Base-by-base conservation (phyloP, 805 yeast species). In the Ogataea polymorpha region DNA sequence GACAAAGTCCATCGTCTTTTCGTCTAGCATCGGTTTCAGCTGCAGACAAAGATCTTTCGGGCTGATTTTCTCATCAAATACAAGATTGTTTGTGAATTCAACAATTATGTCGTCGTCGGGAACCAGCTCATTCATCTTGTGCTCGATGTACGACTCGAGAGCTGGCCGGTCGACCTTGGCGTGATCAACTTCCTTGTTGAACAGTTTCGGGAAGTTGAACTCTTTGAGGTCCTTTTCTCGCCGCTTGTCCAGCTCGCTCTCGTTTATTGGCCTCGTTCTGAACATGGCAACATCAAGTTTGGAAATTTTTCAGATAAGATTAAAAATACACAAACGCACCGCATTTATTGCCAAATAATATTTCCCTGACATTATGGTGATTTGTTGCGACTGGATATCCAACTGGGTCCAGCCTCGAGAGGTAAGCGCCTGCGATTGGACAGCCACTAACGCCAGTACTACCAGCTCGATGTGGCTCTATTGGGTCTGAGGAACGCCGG, bases 101-200 rank as follows among this genome's bases (percentile, higher is more conserved):
- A 65, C 59, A 3, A 76, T 68, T 13, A 56, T 58, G 17, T 76
- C 82, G 48, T 77, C 82, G 33, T 72, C 79, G 0, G 77, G 77
- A 10, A 74, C 53, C 9, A 63, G 55, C 32, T 61, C 53, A 12
- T 62, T 55, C 23, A 75, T 41, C 35, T 56, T 49, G 4, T 53
- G 49, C 2, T 45, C 49, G 14, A 75, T 61, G 76, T 79, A 76
- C 12, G 47, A 46, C 35, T 62, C 57, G 4, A 75, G 59, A n/a
- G 70, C 61, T 0, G 42, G 48, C 33, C 61, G 46, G 46, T 74
- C 65, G 23, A 76, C 68, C 46, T 66, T 69, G 12, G 56, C 24
- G 29, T 67, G 59, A 37, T 66, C 67, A 2, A 75, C 70, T 8
- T 46, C 36, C 32, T 52, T 47, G 27, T 57, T 56, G 55, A 64